Evolutionary conservation across 805 yeast species (phyloP).

Genomic region (Metschnikowia lunata): DNA sequence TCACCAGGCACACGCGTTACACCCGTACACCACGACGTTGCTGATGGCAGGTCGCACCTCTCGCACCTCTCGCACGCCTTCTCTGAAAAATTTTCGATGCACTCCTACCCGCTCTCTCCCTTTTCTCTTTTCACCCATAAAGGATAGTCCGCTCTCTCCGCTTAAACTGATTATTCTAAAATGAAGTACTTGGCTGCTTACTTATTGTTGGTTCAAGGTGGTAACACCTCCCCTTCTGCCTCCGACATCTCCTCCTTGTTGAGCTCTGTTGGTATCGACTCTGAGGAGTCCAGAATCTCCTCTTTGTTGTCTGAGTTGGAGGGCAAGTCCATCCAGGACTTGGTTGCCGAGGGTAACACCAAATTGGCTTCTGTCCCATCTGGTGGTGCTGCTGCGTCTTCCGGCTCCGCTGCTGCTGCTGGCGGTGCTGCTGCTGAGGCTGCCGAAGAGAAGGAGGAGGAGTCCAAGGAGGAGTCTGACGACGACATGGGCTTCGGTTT

Average conservation of each 20-base stretch:
- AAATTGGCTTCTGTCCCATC: slow-evolving; percentile 33
- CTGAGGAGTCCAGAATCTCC: slow-evolving; percentile 82
- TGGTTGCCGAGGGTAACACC: slow-evolving; percentile 88
- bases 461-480: slow-evolving; percentile 24
- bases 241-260: slow-evolving; percentile 84
- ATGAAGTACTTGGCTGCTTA: slow-evolving; percentile 99
- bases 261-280: slow-evolving; percentile 94
- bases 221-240: slow-evolving; percentile 91
- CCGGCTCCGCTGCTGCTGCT: slow-evolving; percentile 45
- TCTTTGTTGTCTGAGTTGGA: slow-evolving; percentile 79
- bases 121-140: slow-evolving; percentile 27
- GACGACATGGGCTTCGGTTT: slow-evolving; percentile 33
- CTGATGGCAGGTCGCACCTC: not conserved
- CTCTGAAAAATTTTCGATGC: slow-evolving; percentile 9
- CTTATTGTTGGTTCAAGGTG: slow-evolving; percentile 96
- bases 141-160: slow-evolving; percentile 77
- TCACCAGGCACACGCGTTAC: not conserved
- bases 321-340: slow-evolving; percentile 87
- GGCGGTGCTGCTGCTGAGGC: slow-evolving; percentile 24
- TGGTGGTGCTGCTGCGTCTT: slow-evolving; percentile 41
- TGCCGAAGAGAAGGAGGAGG: slow-evolving; percentile 25
- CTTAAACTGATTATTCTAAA: slow-evolving; percentile 77
- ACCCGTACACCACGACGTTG: slow-evolving; percentile 11
- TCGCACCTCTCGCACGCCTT: too few species aligned
- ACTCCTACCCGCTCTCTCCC: too few species aligned